These are phyloP conservation scores for Trichoderma erinaceum DNA, from an alignment of 495 filamentous ascomycete species.

Conservation along the genomic window DNA sequence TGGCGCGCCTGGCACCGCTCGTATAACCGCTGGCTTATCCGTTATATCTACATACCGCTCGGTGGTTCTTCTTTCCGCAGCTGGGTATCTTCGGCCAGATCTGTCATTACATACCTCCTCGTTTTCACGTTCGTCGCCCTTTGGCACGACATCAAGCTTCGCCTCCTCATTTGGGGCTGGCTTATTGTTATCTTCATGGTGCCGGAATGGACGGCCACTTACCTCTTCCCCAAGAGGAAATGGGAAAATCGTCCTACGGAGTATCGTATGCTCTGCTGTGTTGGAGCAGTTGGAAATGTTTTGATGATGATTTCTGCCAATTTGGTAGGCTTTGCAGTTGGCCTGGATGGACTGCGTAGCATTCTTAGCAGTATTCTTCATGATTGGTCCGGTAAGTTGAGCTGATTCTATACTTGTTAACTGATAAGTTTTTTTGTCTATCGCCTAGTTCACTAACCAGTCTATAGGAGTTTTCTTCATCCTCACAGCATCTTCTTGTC, in stretches of 20 bases:
- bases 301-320: constrained; percentile 96
- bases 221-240: constrained; percentile 61
- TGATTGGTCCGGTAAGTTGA: constrained; percentile 56
- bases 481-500: constrained; percentile 53
- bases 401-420: neutral
- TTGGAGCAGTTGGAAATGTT: constrained; percentile 82
- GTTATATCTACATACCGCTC: constrained; percentile 91
- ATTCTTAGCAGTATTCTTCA: constrained; percentile 68
- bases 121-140: constrained; percentile 97
- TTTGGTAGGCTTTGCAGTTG: constrained; percentile 89
- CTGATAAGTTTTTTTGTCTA: neutral
- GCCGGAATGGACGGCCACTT: constrained; percentile 68
- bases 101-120: constrained; percentile 65
- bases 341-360: constrained; percentile 76
- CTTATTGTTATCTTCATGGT: constrained; percentile 87
- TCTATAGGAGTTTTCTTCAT: constrained; percentile 63
- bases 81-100: constrained; percentile 32
- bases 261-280: constrained; percentile 73
- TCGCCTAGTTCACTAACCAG: constrained; percentile 17
- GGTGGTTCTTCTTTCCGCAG: constrained; percentile 57
- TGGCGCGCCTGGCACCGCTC: constrained; percentile 95
- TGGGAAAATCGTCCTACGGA: constrained; percentile 61
- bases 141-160: constrained; percentile 97
- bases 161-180: constrained; percentile 94
- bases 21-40: constrained; percentile 88